Conservation (phyloP, 768 basidiomycete species). For the Sistotremastrum niveocremeum region DNA sequence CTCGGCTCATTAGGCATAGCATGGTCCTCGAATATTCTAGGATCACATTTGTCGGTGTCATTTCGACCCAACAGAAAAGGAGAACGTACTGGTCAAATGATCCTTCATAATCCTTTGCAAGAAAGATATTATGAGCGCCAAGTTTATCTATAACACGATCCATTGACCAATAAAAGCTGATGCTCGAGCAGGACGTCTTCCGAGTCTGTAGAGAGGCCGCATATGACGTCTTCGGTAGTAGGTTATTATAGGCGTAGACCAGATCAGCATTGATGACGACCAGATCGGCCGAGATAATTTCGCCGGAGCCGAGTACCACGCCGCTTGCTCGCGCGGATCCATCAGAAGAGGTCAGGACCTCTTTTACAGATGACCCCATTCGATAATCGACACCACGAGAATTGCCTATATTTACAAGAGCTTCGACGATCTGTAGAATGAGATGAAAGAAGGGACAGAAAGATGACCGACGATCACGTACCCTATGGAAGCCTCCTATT, state of each 20-base stretch:
- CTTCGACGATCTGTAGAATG: conserved; percentile 13
- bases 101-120: conserved; percentile 26
- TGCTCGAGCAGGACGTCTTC: conserved; percentile 21
- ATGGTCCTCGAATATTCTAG: conserved; percentile 24
- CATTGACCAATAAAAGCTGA: conserved; percentile 30
- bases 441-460: background rate
- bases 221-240: conserved; percentile 14
- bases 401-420: conserved; percentile 20
- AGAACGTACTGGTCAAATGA: conserved; percentile 18
- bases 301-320: conserved; percentile 17
- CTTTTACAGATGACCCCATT: conserved; percentile 19
- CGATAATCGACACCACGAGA: conserved; percentile 20
- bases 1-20: conserved; percentile 25
- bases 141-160: conserved; percentile 18
- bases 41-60: too few species aligned
- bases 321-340: conserved; percentile 17
- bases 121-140: conserved; percentile 28
- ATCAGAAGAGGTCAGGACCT: conserved; percentile 15
- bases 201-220: conserved; percentile 4
- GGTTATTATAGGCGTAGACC: conserved; percentile 24
- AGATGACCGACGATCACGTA: background rate
- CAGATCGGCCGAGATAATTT: conserved; percentile 18
- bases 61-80: too few species aligned
- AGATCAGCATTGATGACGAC: conserved; percentile 29
- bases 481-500: conserved; percentile 12